Conservation (phyloP, 345 rosid genomes). For the Eucalyptus pauciflora region DNA sequence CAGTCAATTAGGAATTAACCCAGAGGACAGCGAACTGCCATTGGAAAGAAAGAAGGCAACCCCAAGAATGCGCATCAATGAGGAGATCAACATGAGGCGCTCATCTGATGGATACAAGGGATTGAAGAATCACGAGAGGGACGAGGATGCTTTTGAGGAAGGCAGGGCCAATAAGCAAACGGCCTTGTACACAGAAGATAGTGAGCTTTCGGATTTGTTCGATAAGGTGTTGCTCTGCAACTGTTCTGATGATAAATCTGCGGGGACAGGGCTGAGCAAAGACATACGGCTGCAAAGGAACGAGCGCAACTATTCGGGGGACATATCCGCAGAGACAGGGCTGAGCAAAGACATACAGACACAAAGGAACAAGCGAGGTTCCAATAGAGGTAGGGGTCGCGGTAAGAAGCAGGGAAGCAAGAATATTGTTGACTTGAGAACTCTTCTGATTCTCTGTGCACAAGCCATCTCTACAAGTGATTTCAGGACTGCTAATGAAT, state of each 20-base stretch:
- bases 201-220: conserved; percentile 36
- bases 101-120: conserved; percentile 8
- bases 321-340: background rate
- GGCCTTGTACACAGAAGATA: conserved; percentile 34
- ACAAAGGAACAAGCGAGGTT: conserved; percentile 2
- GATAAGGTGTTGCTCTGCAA: conserved; percentile 48
- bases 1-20: conserved; percentile 21
- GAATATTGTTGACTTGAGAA: conserved; percentile 56
- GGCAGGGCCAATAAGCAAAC: conserved; percentile 57
- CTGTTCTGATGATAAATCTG: background rate
- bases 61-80: conserved; percentile 1
- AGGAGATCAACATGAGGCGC: background rate
- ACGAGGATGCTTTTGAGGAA: conserved; percentile 28
- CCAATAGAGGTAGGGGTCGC: conserved; percentile 5
- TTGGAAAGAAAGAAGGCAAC: background rate
- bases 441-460: conserved; percentile 60
- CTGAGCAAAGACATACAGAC: conserved; percentile 1
- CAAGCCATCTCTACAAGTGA: conserved; percentile 62
- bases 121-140: conserved; percentile 42
- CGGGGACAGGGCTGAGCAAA: background rate
- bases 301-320: background rate
- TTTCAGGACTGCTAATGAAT: conserved; percentile 52
- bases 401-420: conserved; percentile 29
- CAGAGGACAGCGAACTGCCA: conserved; percentile 2
- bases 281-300: conserved; percentile 5